Evolutionary conservation across 1,284 basidiomycete genomes (phyloP).

Genomic region (Ustilago shanxiensis): DNA sequence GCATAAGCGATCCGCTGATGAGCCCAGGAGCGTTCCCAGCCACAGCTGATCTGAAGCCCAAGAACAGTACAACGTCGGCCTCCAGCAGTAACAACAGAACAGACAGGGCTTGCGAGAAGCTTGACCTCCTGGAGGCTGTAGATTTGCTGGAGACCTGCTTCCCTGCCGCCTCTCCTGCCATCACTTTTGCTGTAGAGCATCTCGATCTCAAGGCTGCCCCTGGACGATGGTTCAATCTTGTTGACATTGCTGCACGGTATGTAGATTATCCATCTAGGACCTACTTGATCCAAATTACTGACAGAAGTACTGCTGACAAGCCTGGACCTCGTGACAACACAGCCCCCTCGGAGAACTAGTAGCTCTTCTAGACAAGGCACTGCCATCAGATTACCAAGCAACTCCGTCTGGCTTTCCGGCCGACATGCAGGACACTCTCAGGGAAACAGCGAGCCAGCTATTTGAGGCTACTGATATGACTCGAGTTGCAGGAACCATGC

Average conservation of each 20-base stretch:
- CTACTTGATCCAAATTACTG: not conserved
- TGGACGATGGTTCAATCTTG: not conserved
- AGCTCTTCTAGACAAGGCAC: conserved; percentile 1
- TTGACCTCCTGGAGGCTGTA: conserved; percentile 9
- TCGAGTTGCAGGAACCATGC: conserved; percentile 16
- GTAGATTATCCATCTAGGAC: not conserved
- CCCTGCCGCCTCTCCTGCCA: conserved; percentile 28
- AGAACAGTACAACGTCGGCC: not conserved
- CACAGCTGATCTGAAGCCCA: not conserved
- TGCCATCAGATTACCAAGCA: not conserved
- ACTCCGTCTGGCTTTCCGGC: not conserved
- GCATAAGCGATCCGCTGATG: not conserved
- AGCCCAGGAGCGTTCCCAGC: not conserved
- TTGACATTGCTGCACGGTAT: conserved; percentile 20
- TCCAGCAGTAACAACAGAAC: not conserved
- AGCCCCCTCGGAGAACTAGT: conserved; percentile 28
- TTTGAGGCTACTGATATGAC: conserved; percentile 25
- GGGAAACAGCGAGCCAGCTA: conserved; percentile 3
- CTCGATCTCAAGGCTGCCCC: conserved; percentile 1
- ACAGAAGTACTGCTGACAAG: conserved; percentile 1
- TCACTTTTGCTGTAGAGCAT: conserved; percentile 13
- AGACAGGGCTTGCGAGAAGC: not conserved
- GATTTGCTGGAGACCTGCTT: conserved; percentile 22
- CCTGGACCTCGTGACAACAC: not conserved
- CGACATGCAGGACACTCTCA: not conserved